Base-by-base conservation (phyloP, 352 stramenopile species). In the Globisporangium paddicum region DNA sequence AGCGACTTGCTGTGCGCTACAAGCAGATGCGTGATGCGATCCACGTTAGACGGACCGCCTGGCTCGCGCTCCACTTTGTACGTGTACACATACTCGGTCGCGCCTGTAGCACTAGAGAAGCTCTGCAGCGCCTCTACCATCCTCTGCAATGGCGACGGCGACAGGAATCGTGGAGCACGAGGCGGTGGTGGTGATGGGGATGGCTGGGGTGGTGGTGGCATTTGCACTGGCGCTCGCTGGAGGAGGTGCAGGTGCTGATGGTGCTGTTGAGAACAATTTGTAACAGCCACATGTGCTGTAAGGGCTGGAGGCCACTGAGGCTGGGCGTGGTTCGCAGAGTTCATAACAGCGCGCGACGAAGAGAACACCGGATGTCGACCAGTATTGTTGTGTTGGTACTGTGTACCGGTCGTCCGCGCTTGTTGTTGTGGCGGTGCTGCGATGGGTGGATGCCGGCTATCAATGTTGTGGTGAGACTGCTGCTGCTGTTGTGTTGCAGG, bases 1-100 rank as follows among this genome's bases (percentile, higher is more conserved):
- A 52, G 46, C 16, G 46, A 52, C 46, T 52, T 52, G 26, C 46
- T 25, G 25, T 52, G 46, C 18, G 46, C 46, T 26, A 52, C 46
- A 26, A 52, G 25, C 2, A 52, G 46, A 14, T 52, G 46, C 16
- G 46, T 52, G 25, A 52, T 52, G 16, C 46, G 46, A 16, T 52
- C 46, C 7, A 38, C 19, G 9, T 38, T 52, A 26, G 26, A 52
- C 1, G 46, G 26, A 0, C 26, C 25, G 16, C 46, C 26, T 23
- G 26, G 25, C 25, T 52, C 46, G n/a, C 46, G 11, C 26, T 52
- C 46, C 46, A 52, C 16, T 23, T 52, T 52, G 46, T 52, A 25
- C 9, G 46, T 52, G 18, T 38, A 52, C 26, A 52, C 46, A 9
- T 52, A 52, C 16, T 52, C 46, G 26, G 25, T 38, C 26, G 26